A percentile compares a stretch with the other conserved stretches of the same genome.
Conservation (phyloP, 2,329 filamentous ascomycete genomes). For the Cordyceps fumosorosea region DNA sequence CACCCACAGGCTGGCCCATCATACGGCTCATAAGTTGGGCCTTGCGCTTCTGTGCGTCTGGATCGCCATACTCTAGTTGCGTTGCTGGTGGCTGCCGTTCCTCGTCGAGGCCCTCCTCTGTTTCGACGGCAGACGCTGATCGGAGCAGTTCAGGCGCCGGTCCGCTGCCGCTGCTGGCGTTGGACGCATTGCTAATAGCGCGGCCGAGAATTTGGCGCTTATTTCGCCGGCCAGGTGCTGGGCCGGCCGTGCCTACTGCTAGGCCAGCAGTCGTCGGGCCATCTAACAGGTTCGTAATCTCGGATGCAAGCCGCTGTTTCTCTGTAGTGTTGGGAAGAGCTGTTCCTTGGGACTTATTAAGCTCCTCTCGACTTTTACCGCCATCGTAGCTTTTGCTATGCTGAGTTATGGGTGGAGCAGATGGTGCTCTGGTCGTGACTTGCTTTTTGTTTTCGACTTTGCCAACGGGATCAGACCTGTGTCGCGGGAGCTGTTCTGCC, state of each 20-base stretch:
- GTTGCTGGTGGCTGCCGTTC: slow-evolving; percentile 36
- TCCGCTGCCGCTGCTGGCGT: slow-evolving; percentile 40
- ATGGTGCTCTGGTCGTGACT: neutral
- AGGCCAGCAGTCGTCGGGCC: slow-evolving; percentile 13
- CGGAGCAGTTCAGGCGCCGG: slow-evolving; percentile 23
- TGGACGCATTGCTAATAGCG: slow-evolving; percentile 51
- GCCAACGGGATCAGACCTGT: slow-evolving; percentile 16
- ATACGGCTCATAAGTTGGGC: slow-evolving; percentile 40
- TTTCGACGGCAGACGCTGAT: slow-evolving; percentile 9
- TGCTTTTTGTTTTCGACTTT: slow-evolving; percentile 13
- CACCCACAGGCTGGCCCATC: slow-evolving; percentile 21
- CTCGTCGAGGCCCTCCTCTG: slow-evolving; percentile 21
- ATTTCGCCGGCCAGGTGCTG: slow-evolving; percentile 20
- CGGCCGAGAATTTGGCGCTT: slow-evolving; percentile 50
- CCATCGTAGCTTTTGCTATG: neutral
- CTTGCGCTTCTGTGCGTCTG: slow-evolving; percentile 39
- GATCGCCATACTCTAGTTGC: slow-evolving; percentile 48
- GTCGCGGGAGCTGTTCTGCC: slow-evolving; percentile 9
- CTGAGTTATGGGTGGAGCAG: neutral
- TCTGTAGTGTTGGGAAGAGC: slow-evolving; percentile 24
- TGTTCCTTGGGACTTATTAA: slow-evolving; percentile 21
- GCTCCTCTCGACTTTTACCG: slow-evolving; percentile 14
- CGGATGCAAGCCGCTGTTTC: slow-evolving; percentile 35
- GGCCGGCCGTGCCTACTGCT: slow-evolving; percentile 17
- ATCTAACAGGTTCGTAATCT: slow-evolving; percentile 37